A percentile compares a stretch with the other conserved stretches of the same genome.
These are phyloP conservation scores for Microdochium bolleyi DNA, from an alignment of 2,329 filamentous ascomycete species.

Conservation along the genomic window DNA sequence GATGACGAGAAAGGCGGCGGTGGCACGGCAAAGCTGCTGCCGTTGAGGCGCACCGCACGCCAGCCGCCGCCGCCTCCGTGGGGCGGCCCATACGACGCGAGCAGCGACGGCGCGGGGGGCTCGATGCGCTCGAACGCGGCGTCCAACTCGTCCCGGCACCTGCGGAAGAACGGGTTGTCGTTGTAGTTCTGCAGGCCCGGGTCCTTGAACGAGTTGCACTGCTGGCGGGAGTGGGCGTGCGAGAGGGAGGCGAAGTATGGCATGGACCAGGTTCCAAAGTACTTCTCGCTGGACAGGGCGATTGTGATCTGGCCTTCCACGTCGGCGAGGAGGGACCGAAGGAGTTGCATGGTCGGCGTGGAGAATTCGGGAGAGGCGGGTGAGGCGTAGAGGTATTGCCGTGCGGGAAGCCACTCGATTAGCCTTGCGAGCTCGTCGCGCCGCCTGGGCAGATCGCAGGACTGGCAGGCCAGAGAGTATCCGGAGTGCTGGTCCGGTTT, in stretches of 20 bases:
- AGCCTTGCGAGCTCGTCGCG: conserved; percentile 17
- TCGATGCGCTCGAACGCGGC: conserved; percentile 21
- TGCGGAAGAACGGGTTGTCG: conserved; percentile 39
- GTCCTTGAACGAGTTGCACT: conserved; percentile 57
- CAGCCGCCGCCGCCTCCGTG: background rate
- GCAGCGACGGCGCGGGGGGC: background rate
- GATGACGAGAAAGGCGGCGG: no score
- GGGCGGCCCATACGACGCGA: background rate
- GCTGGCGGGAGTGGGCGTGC: conserved; percentile 46
- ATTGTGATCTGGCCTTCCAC: conserved; percentile 43
- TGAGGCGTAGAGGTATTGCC: background rate
- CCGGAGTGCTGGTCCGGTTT: conserved; percentile 26
- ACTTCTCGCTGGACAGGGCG: conserved; percentile 28
- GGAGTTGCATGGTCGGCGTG: background rate
- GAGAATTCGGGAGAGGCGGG: background rate
- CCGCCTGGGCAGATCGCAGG: background rate
- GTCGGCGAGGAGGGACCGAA: conserved; percentile 33
- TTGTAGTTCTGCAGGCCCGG: conserved; percentile 48
- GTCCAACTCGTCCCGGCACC: conserved; percentile 39
- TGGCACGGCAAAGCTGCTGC: no score
- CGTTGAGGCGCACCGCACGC: background rate
- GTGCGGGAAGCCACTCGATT: conserved; percentile 19
- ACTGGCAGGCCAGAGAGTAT: conserved; percentile 14
- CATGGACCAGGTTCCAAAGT: conserved; percentile 43
- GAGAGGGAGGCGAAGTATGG: conserved; percentile 52